Conservation (phyloP, 768 basidiomycete species). For the Lentinula lateritia region DNA sequence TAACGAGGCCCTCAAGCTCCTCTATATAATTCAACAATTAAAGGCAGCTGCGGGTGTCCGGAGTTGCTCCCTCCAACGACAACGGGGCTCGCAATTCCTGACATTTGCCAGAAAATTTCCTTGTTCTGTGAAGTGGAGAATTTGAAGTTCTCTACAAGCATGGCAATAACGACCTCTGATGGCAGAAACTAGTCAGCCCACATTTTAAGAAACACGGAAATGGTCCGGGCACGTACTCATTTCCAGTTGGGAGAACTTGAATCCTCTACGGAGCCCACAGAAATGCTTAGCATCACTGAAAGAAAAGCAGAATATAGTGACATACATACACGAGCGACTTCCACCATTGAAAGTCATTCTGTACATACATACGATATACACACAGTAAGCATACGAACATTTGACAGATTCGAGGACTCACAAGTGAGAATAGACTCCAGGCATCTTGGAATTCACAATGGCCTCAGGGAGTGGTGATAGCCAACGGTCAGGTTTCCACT, state of each 20-base stretch:
- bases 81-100: not conserved
- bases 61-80: not conserved
- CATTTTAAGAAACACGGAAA: not conserved
- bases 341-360: conserved; percentile 7
- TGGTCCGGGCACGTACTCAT: not conserved
- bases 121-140: not conserved
- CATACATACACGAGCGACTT: conserved; percentile 4
- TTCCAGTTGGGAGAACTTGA: conserved; percentile 8
- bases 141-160: conserved; percentile 4
- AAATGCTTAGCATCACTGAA: not conserved
- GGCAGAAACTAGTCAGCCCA: not conserved
- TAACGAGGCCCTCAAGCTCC: too few species aligned
- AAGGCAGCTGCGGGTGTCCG: not conserved
- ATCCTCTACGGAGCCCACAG: not conserved
- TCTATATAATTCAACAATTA: not conserved
- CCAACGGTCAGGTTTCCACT: conserved; percentile 52
- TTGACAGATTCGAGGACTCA: conserved; percentile 14
- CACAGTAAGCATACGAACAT: too few species aligned
- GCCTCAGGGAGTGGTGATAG: conserved; percentile 29
- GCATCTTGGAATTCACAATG: conserved; percentile 31
- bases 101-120: conserved; percentile 7
- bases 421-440: conserved; percentile 41
- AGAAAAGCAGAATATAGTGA: too few species aligned
- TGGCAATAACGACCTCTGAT: conserved; percentile 3
- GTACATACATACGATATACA: not conserved